Base-by-base conservation (phyloP, 2,329 filamentous ascomycete genomes). In the Cladosporium sp. region DNA sequence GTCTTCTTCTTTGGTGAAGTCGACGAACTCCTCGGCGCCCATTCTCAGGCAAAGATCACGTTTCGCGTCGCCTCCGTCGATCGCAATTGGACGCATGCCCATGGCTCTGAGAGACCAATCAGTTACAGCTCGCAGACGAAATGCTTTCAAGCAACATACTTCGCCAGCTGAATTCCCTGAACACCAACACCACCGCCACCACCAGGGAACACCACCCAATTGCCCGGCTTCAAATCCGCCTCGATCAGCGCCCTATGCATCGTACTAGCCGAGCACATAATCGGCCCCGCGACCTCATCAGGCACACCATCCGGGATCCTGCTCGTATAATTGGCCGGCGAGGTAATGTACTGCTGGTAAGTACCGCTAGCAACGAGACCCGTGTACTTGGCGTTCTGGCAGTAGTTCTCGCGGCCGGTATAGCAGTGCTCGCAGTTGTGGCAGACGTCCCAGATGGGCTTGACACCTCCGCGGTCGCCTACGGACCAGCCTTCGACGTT, bases 261-360 rank as follows among this genome's bases (percentile, higher is more conserved):
- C 1, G 80, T 83, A 6, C 72, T 75, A 0, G 76, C 78, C 38
- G 69, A 73, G 65, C 80, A 83, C 77, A 83, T 81, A 51, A 83
- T 74, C 0, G 79, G 80, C 0, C 74, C 80, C 2, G 79, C 79
- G n/a, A 78, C 57, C 53, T 76, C 73, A 53, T 80, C 78, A 0
- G 67, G 63, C 0, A 82, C 72, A 0, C 73, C 77, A 29, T 81
- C 75, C 0, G 78, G 79, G 50, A 82, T 80, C 16, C 72, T 68
- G 0, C 71, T 72, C 0, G 77, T 77, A 57, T 80, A 80, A 33
- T 70, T 70, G 12, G 77, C 78, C 1, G 80, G 79, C 1, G 72
- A 75, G 11, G 73, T 69, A 33, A 82, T 66, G 60, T 83, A 84
- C 61, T 83, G 77, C 62, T 80, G 76, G 60, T 81, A 83, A 1